Evolutionary conservation across 2,329 filamentous ascomycete species (phyloP).

Genomic region (Fusarium longipes): DNA sequence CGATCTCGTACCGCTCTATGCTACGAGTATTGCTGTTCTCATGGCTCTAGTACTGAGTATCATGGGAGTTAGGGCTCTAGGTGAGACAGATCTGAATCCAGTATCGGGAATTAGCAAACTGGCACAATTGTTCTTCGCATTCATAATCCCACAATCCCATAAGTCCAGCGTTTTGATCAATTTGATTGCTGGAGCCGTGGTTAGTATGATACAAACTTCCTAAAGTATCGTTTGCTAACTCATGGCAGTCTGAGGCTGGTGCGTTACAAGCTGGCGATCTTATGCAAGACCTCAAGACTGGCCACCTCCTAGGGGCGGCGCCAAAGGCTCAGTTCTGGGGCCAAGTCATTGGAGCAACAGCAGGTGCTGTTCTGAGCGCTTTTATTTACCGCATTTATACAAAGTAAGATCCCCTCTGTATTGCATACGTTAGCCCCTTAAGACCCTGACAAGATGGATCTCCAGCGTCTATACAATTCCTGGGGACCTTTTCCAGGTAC

Average conservation of each 20-base stretch:
- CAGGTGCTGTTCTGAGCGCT: constrained; percentile 87
- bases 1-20: constrained; percentile 79
- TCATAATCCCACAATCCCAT: constrained; percentile 83
- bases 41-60: constrained; percentile 84
- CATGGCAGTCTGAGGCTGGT: constrained; percentile 60
- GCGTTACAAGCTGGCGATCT: constrained; percentile 95
- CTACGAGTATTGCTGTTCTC: constrained; percentile 81
- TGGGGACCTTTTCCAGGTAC: constrained; percentile 89
- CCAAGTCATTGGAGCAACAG: constrained; percentile 88
- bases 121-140: constrained; percentile 92
- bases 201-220: constrained; percentile 44
- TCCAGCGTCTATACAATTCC: constrained; percentile 85
- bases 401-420: constrained; percentile 50
- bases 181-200: constrained; percentile 88
- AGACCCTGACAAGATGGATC: constrained; percentile 14
- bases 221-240: constrained; percentile 2
- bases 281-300: constrained; percentile 97
- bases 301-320: constrained; percentile 89
- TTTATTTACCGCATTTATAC: constrained; percentile 92
- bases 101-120: constrained; percentile 97
- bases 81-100: constrained; percentile 93
- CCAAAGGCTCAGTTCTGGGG: constrained; percentile 97
- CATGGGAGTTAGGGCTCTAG: constrained; percentile 75
- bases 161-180: constrained; percentile 95
- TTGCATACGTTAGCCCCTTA: not conserved